Evolutionary conservation across 2,329 filamentous ascomycete species (phyloP), one percentile per base, ranked within the genome.

Genomic region (Diplodia mutila): DNA sequence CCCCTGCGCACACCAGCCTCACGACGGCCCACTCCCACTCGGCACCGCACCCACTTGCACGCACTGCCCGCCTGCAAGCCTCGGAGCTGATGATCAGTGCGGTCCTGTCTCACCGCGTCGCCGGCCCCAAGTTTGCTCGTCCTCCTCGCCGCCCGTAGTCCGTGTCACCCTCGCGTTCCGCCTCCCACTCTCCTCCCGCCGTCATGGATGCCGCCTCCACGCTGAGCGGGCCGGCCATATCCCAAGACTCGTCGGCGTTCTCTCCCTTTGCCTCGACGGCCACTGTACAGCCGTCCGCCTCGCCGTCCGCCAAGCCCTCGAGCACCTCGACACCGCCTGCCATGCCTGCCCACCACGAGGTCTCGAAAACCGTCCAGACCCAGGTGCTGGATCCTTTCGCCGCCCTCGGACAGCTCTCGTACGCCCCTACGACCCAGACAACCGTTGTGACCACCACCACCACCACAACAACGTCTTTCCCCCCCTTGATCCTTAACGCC

Each of bases 391-490:
- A 78, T 29, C 72, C 75, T 11, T 79, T 75, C 68, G 71, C 75
- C 25, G 84, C 85, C 55, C 77, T 89, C 67, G 87, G 84, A 53
- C 86, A 87, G 73, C 84, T 90, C 68, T 87, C 86, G 2, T 87
- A 88, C 72, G 86, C 85, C 67, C 87, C 87, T 34, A 85, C 87
- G 18, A 90, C 87, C 14, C 85, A 87, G 73, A 89, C 87, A 12
- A 89, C 87, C 0, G 85, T 89, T 12, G 88, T 97, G 70, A 97
- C 94, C 1, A 97, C 94, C 0, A 97, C 94, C 0, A 97, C 93
- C 0, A 97, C 93, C 0, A 96, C 94, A 1, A 93, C 89, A 78
- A 85, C 92, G 80, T 79, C 84, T 18, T 96, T 95, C 72, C 94
- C 94, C 55, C 93, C 93, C n/a, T 84, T 97, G 68, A 84, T 92